A percentile compares a stretch with the other conserved stretches of the same genome.
phyloP scores from a whole-genome alignment of 1,139 yeast genomes.

The Blastobotrys apis region DNA sequence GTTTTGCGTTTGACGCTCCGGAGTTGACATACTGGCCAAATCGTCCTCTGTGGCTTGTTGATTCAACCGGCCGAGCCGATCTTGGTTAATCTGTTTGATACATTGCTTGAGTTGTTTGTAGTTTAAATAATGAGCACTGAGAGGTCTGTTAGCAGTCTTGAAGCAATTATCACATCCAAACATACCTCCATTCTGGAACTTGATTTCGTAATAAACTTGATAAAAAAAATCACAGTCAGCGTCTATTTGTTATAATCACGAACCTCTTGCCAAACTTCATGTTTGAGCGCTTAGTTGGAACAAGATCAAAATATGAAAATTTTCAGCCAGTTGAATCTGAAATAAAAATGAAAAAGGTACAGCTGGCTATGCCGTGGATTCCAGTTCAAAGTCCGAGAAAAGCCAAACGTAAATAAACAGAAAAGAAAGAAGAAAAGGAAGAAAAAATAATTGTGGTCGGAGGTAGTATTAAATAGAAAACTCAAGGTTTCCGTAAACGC shows the following conservation, averaged over 20 bases:
- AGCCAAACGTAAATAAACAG: too few species aligned
- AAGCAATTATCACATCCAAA: neutral
- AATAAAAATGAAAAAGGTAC: neutral
- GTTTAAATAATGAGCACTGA: constrained; percentile 53
- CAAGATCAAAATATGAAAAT: too few species aligned
- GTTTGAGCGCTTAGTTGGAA: neutral
- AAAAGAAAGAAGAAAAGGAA: too few species aligned
- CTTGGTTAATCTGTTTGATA: constrained; percentile 51
- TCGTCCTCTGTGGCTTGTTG: constrained; percentile 25
- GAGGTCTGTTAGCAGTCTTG: neutral
- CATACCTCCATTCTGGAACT: constrained; percentile 81
- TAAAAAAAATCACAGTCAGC: too few species aligned
- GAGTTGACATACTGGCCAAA: constrained; percentile 26
- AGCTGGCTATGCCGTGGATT: neutral
- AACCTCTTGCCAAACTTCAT: constrained; percentile 87
- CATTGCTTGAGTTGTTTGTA: constrained; percentile 80
- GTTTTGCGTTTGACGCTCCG: constrained; percentile 12
- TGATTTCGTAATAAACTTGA: constrained; percentile 65
- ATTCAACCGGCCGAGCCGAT: constrained; percentile 17
- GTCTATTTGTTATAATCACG: constrained; percentile 12
- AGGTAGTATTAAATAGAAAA: too few species aligned
- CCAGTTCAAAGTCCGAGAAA: neutral
- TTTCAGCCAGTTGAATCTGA: too few species aligned
- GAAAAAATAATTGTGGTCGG: too few species aligned
- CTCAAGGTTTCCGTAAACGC: too few species aligned